Base-by-base conservation (phyloP, 441 rosid genomes). In the Rhodomyrtus psidioides region DNA sequence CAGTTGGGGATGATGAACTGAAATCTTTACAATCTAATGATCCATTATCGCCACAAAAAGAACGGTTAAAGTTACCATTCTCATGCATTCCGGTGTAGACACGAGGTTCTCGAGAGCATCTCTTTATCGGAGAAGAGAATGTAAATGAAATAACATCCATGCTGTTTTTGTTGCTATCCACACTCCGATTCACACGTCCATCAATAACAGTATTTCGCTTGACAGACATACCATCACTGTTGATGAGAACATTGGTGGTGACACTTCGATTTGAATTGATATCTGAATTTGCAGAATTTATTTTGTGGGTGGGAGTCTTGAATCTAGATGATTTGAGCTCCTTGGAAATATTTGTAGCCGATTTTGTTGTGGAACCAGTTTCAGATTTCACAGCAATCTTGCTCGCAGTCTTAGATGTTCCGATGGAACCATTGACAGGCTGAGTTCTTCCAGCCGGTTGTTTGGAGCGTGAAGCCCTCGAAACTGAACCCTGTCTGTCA, bases 121-220 rank as follows among this genome's bases (percentile, higher is more conserved):
- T 92, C 84, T 87, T 92, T 55, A 97, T 91, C 12, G 99, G 99
- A 81, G 99, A 93, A 15, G 98, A 91, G 89, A 97, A 97, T 44
- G 97, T 97, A 89, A 97, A 97, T 13, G 98, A 97, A 86, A 97
- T 92, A 87, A 97, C 94, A 91, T 97, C 98, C 91, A 89, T 91
- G 82, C 92, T 91, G 82, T 89, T 91, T 89, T 93, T 92, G 70
- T 84, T 83, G 85, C 90, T 91, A 70, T 87, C 90, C 74, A 85
- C 55, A 21, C 84, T 85, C 84, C 82, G 27, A 49, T 90, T 92
- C 87, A 70, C 44, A 83, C 65, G 44, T 30, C 89, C 93, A 83
- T 94, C 93, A 44, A 83, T 84, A 10, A 88, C 90, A 83, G 87
- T 84, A 65, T 92, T 91, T 83, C 92, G 85, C 90, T 91, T 92